Conservation (phyloP, 208 protist genomes). For the Crithidia thermophila region DNA sequence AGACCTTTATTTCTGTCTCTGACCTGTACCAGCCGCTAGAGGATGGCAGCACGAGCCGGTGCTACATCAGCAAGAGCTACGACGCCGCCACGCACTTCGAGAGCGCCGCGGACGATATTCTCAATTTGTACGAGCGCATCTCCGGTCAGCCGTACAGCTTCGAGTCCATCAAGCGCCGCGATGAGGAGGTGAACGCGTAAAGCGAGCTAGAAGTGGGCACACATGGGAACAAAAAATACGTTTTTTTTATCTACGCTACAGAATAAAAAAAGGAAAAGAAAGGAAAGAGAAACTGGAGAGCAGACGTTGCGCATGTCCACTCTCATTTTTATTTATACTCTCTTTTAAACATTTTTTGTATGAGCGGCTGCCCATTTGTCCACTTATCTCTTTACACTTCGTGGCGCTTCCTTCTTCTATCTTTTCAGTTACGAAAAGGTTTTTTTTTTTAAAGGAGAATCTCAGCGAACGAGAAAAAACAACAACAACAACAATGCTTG, state of each 20-base stretch:
- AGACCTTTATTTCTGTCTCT: conserved; percentile 91
- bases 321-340: too few species aligned
- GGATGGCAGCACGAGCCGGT: conserved; percentile 88
- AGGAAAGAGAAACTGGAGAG: too few species aligned
- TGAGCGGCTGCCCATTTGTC: too few species aligned
- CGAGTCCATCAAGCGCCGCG: conserved; percentile 61
- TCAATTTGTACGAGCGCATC: conserved; percentile 97
- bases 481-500: too few species aligned
- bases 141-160: conserved; percentile 94
- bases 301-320: too few species aligned
- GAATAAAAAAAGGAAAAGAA: background rate
- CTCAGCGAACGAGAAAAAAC: too few species aligned
- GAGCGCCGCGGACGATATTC: conserved; percentile 96
- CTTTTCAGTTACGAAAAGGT: too few species aligned
- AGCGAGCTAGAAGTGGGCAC: background rate
- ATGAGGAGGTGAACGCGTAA: conserved; percentile 39
- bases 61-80: conserved; percentile 97
- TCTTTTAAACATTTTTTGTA: too few species aligned
- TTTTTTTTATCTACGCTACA: too few species aligned
- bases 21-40: conserved; percentile 92
- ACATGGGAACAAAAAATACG: background rate
- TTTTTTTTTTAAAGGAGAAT: too few species aligned
- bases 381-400: too few species aligned
- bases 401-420: too few species aligned
- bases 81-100: conserved; percentile 99